phyloP scores from a whole-genome alignment of 257 asterid genomes.

The Fraxinus cuspidata region DNA sequence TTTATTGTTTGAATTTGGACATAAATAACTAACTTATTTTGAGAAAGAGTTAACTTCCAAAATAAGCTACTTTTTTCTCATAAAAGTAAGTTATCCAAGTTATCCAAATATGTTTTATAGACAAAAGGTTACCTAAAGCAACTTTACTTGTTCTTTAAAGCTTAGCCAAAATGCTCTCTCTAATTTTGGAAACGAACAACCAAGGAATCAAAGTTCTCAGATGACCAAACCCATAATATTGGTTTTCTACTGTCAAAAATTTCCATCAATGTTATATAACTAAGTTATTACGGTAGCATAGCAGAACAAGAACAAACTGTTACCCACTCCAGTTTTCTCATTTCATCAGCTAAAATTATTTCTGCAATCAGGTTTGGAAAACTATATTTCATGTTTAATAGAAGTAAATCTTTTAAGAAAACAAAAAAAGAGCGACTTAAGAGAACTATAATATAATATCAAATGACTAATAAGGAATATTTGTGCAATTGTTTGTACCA shows the following conservation, averaged over 20 bases:
- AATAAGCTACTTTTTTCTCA: not conserved
- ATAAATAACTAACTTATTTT: not conserved
- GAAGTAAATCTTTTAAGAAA: not conserved
- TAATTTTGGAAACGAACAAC: not conserved
- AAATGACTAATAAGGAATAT: not conserved
- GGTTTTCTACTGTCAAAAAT: not conserved
- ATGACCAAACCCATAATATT: not conserved
- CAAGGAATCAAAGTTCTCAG: not conserved
- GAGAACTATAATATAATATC: not conserved
- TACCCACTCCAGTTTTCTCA: not conserved
- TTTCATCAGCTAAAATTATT: not conserved
- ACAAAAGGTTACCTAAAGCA: not conserved
- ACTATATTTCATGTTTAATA: not conserved
- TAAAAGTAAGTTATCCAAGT: not conserved
- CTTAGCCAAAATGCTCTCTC: not conserved
- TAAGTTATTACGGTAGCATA: not conserved
- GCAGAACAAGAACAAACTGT: not conserved
- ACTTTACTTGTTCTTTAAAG: not conserved
- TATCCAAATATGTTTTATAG: not conserved
- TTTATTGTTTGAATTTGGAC: not conserved
- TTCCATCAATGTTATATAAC: not conserved
- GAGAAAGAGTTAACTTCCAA: not conserved
- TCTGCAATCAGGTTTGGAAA: not conserved
- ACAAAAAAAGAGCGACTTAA: not conserved
- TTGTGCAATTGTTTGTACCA: slow-evolving; percentile 49